phyloP scores from a whole-genome alignment of 495 filamentous ascomycete genomes.

The Aspergillus funiculosus region DNA sequence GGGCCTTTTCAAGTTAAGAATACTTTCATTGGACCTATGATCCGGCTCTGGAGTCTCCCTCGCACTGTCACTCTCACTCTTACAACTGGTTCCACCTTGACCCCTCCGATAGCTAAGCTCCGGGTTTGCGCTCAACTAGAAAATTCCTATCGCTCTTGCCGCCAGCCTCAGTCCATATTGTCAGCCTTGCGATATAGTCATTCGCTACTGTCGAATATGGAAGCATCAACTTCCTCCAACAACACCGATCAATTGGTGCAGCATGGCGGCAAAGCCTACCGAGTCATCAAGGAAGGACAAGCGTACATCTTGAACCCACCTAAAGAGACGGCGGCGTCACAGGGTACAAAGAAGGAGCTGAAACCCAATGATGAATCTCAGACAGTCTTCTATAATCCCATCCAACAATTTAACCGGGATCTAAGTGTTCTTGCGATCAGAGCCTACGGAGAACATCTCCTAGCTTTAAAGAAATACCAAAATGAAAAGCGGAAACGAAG shows the following conservation, averaged over 20 bases:
- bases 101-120: not conserved
- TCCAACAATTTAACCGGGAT: constrained; percentile 98
- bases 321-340: constrained; percentile 40
- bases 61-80: not conserved
- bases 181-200: not conserved
- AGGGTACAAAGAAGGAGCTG: constrained; percentile 37
- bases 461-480: constrained; percentile 38
- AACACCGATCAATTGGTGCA: constrained; percentile 22
- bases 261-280: constrained; percentile 49
- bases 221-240: constrained; percentile 1
- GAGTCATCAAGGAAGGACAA: constrained; percentile 60
- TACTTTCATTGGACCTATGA: not conserved
- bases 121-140: not conserved
- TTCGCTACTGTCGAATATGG: not conserved
- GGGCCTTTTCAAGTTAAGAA: not conserved
- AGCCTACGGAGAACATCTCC: constrained; percentile 66
- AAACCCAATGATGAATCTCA: constrained; percentile 52
- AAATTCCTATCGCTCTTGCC: not conserved
- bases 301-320: constrained; percentile 61
- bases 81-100: not conserved
- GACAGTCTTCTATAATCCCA: constrained; percentile 95
- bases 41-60: not conserved
- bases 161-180: not conserved
- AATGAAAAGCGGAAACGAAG: constrained; percentile 39
- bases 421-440: constrained; percentile 86